Percentiles rank a stretch among this genome's conserved stretches.
These are phyloP conservation scores for Lodderomyces pseudojiufengensis DNA, from an alignment of 1,139 yeast species.

Conservation along the genomic window DNA sequence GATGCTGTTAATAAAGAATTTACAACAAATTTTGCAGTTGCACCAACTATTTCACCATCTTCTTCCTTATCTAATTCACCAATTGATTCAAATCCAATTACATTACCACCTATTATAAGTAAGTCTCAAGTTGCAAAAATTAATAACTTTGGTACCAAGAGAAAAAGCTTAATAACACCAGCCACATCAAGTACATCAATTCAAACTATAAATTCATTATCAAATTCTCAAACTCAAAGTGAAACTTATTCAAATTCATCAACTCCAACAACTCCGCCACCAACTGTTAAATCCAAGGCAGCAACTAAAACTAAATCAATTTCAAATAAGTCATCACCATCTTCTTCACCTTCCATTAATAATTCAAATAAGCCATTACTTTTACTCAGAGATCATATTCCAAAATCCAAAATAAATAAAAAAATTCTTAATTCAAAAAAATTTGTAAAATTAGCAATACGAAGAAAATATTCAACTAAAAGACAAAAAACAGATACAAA, in stretches of 20 bases:
- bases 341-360: background rate
- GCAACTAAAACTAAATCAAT: too few relatives aligned
- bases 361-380: slow-evolving; percentile 7
- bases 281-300: too few relatives aligned
- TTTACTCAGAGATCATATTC: slow-evolving; percentile 12
- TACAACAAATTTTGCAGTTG: background rate
- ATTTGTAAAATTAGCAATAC: slow-evolving; percentile 38
- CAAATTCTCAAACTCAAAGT: background rate
- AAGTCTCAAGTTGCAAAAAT: background rate
- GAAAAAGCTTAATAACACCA: background rate
- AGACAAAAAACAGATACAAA: slow-evolving; percentile 9
- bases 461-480: slow-evolving; percentile 31
- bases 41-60: slow-evolving; percentile 3
- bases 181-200: background rate
- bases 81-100: background rate
- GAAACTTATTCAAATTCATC: background rate
- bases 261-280: background rate
- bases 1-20: background rate
- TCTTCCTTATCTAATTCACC: background rate
- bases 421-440: slow-evolving; percentile 18
- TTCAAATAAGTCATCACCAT: too few relatives aligned
- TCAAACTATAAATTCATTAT: slow-evolving; percentile 1
- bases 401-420: slow-evolving; percentile 25
- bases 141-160: background rate
- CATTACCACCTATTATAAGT: background rate